These are phyloP conservation scores for Colletotrichum cuscutae DNA, from an alignment of 2,329 filamentous ascomycete genomes.

Conservation along the genomic window DNA sequence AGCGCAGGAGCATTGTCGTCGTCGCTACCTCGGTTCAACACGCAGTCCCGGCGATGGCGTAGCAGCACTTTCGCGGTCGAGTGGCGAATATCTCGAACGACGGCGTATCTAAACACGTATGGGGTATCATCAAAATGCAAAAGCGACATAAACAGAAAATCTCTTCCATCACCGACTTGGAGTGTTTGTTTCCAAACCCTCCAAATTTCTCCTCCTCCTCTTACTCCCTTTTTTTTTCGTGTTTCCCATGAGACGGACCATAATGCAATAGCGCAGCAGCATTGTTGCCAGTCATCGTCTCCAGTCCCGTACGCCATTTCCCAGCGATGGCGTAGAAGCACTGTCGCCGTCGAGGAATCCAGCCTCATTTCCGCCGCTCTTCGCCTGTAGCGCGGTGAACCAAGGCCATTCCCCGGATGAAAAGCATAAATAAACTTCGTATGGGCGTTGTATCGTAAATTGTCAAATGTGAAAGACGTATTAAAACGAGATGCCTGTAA, in stretches of 20 bases:
- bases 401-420: slow-evolving; percentile 39
- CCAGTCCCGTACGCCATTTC: slow-evolving; percentile 57
- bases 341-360: slow-evolving; percentile 48
- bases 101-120: slow-evolving; percentile 57
- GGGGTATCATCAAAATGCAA: slow-evolving; percentile 53
- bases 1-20: slow-evolving; percentile 66
- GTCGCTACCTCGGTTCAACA: slow-evolving; percentile 57
- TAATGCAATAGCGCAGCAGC: slow-evolving; percentile 61
- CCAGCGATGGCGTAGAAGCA: slow-evolving; percentile 59
- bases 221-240: slow-evolving; percentile 2
- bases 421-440: slow-evolving; percentile 42
- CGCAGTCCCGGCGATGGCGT: slow-evolving; percentile 67
- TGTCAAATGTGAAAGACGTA: slow-evolving; percentile 30
- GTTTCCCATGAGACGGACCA: slow-evolving; percentile 33
- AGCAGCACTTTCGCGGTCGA: slow-evolving; percentile 66
- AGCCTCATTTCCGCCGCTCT: slow-evolving; percentile 35
- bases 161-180: background rate
- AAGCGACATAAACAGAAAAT: slow-evolving; percentile 35
- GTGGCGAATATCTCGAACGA: slow-evolving; percentile 51
- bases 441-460: slow-evolving; percentile 33
- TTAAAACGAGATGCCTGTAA: slow-evolving; percentile 10
- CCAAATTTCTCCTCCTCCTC: background rate
- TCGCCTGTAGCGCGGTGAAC: slow-evolving; percentile 17
- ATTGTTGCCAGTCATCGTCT: slow-evolving; percentile 59
- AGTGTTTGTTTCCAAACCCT: background rate